These are phyloP conservation scores for Colletotrichum sp. DNA, from an alignment of 2,329 filamentous ascomycete genomes.

Conservation along the genomic window DNA sequence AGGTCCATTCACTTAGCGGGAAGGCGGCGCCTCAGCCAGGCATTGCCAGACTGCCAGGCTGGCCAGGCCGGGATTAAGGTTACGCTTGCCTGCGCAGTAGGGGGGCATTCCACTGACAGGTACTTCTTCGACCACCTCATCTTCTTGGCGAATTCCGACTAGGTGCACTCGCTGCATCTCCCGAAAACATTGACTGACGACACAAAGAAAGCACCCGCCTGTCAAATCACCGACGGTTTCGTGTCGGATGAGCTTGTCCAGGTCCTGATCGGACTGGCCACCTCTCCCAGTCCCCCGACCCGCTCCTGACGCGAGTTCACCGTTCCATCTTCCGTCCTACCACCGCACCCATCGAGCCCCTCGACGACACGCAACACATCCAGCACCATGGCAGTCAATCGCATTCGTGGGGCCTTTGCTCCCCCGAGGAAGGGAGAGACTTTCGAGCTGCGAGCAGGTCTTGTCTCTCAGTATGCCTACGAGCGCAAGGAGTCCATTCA, in stretches of 20 bases:
- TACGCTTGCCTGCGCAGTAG: slow-evolving; percentile 12
- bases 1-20: slow-evolving; percentile 9
- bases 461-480: slow-evolving; percentile 99
- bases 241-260: slow-evolving; percentile 17
- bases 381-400: slow-evolving; percentile 85
- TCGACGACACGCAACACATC: slow-evolving; percentile 25
- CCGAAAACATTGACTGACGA: background rate
- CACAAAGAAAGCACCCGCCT: background rate
- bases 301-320: background rate
- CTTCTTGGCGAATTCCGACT: slow-evolving; percentile 16
- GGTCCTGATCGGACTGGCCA: slow-evolving; percentile 16
- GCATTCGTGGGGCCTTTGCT: slow-evolving; percentile 92
- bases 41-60: slow-evolving; percentile 5
- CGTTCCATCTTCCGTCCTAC: background rate
- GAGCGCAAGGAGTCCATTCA: slow-evolving; percentile 99
- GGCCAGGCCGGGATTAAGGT: slow-evolving; percentile 16
- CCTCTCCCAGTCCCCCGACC: background rate
- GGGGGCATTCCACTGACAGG: slow-evolving; percentile 10
- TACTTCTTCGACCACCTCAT: slow-evolving; percentile 21
- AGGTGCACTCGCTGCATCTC: slow-evolving; percentile 4
- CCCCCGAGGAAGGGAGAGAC: slow-evolving; percentile 96
- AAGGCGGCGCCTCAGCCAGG: background rate
- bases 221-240: background rate
- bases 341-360: slow-evolving; percentile 26
- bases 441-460: slow-evolving; percentile 91